Conservation (phyloP, 2,329 filamentous ascomycete genomes). For the Beauveria varroae region DNA sequence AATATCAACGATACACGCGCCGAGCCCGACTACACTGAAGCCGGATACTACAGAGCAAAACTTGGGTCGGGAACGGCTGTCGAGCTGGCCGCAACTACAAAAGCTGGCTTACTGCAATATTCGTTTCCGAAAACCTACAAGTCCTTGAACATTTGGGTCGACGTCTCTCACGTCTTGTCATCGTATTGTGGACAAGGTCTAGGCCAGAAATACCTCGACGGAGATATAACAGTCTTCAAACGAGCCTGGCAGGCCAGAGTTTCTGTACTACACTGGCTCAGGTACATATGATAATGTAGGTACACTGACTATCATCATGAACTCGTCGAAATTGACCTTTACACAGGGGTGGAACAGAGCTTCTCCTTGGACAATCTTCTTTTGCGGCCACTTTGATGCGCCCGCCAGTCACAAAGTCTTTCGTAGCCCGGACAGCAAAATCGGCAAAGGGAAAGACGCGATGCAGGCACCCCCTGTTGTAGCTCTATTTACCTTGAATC, state of each 20-base stretch:
- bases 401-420: constrained; percentile 38
- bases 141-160: constrained; percentile 46
- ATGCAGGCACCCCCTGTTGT: constrained; percentile 34
- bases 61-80: constrained; percentile 48
- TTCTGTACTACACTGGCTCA: constrained; percentile 46
- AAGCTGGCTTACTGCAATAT: constrained; percentile 55
- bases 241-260: constrained; percentile 19
- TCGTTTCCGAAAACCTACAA: constrained; percentile 38
- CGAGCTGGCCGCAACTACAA: constrained; percentile 48
- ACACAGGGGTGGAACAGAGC: constrained; percentile 53
- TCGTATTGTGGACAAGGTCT: constrained; percentile 53
- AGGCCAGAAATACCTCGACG: constrained; percentile 56
- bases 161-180: constrained; percentile 59
- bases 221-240: constrained; percentile 46
- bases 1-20: constrained; percentile 49
- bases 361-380: constrained; percentile 54
- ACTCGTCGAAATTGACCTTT: neutral
- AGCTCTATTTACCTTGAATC: constrained; percentile 47
- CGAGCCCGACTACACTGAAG: constrained; percentile 40
- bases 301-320: no score
- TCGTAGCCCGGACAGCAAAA: constrained; percentile 23
- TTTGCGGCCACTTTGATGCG: constrained; percentile 53
- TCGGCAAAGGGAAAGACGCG: neutral
- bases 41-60: constrained; percentile 54
- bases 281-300: constrained; percentile 55